Base-by-base conservation (phyloP, 2,329 filamentous ascomycete species). In the Trichoderma sp. region DNA sequence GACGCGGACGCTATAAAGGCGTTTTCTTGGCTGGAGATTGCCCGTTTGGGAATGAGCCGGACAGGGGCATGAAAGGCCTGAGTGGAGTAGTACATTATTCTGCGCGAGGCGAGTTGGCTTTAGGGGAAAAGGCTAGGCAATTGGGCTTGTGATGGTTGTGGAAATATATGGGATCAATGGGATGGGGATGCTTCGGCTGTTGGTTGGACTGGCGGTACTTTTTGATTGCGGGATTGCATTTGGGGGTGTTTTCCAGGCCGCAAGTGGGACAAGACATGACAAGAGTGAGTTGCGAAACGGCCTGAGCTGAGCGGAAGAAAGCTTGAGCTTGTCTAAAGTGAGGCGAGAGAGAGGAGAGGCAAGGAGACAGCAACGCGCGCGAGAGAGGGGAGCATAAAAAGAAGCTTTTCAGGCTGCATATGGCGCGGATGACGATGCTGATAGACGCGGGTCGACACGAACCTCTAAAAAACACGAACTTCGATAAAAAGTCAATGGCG, bases 1-100 rank as follows among this genome's bases (percentile, higher is more conserved):
- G 53, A 71, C 35, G 68, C 35, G 68, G 59, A 71, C 21, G 68
- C 56, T 31, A 71, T 45, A n/a, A 29, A 69, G 33, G 33, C n/a
- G 53, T 21, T 41, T 41, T 41, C n/a, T 27, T 56, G 50, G 50
- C 60, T 60, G 69, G 59, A 33, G 56, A 62, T 71, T 62, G 7
- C 69, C 69, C 21, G 53, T 63, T 64, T 64, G n/a, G 69, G 69
- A 4, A 72, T 31, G 14, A 64, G 59, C 69, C 69, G 67, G 66
- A 68, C 59, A 63, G 59, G 69, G 59, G 69, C 11, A 63, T 50
- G 59, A 45, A 50, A 33, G 67, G 29, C 41, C 35, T 38, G 66
- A 27, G 66, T 16, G 29, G 16, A 50, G 66, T 6, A 35, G 7
- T 8, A 27, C 27, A 27, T 27, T 27, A 3, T 12, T 33, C 27